Percentiles rank a stretch among this genome's conserved stretches.
Evolutionary conservation across 441 rosid genomes (phyloP).

Genomic region (Gossypium aridum): DNA sequence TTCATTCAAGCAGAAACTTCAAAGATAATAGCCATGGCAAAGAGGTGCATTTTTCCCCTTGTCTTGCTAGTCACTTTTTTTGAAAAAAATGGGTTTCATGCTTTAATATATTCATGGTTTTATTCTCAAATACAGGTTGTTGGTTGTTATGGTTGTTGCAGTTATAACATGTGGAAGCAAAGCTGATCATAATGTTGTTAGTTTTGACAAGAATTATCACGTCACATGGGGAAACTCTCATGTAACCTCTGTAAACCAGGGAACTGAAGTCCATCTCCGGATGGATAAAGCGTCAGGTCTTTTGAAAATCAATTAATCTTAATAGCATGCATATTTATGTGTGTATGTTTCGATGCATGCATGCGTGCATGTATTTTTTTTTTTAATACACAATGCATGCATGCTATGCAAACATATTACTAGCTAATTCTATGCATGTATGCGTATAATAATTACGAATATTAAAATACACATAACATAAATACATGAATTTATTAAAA

Average conservation of each 20-base stretch:
- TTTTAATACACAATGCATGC: too few species aligned
- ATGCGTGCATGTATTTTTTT: not conserved
- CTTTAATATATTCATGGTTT: not conserved
- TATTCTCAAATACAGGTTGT: not conserved
- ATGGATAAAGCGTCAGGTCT: slow-evolving; percentile 8
- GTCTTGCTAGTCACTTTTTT: not conserved
- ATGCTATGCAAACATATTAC: too few species aligned
- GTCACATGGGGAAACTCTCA: slow-evolving; percentile 2
- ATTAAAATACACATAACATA: too few species aligned
- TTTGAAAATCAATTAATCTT: not conserved
- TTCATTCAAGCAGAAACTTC: not conserved
- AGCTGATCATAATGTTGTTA: not conserved
- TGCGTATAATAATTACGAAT: too few species aligned
- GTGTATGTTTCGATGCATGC: not conserved
- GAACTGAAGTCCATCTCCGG: slow-evolving; percentile 20
- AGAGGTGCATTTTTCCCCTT: not conserved
- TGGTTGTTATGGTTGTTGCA: not conserved
- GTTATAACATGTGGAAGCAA: not conserved
- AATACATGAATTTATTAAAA: too few species aligned
- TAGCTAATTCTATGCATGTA: too few species aligned
- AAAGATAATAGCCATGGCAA: not conserved
- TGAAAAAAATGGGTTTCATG: too few species aligned
- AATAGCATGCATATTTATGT: not conserved
- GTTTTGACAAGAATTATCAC: not conserved
- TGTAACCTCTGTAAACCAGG: slow-evolving; percentile 9